Base-by-base conservation (phyloP, 2,329 filamentous ascomycete species). In the Xylariaceae sp. region DNA sequence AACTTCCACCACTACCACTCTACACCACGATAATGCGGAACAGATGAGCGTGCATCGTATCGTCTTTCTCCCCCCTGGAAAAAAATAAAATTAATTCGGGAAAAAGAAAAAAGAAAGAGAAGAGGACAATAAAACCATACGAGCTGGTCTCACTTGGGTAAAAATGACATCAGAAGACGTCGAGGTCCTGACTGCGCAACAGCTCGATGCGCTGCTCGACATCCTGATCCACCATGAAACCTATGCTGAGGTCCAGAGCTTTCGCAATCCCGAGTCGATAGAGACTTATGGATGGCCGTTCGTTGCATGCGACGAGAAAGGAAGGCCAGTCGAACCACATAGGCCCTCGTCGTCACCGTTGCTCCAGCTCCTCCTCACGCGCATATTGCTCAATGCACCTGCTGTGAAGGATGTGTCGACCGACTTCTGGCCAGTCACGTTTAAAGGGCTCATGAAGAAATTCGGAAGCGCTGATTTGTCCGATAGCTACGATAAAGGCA, bases 401-500 rank as follows among this genome's bases (percentile, higher is more conserved):
- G 88, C 87, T 0, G 72, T 90, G 45, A 79, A 80, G 54, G 82
- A 86, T 60, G 76, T 93, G 2, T 79, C 83, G 0, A 70, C 76
- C 1, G 82, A 83, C 2, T 90, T 89, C 72, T 91, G 87, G 87
- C 78, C 78, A 39, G 76, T 79, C n/a, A 79, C 83, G 50, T 76
- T 88, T 23, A 80, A 84, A 64, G 79, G 80, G 1, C 72, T 90
- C 13, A 76, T 90, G 66, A 74, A 77, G 66, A 79, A 84, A 67
- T 76, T 93, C 56, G 85, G 81, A 7, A 80, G 85, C 37, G 88
- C 85, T 1, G 84, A 90, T 54, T 76, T 93, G 37, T 91, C 88
- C 1, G 89, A 93, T 72, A 91, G 88, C 70, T 93, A 92, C 68
- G 89, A 93, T 71, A 91, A 91, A 73, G 89, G 88, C 11, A 80